Conservation (phyloP, 768 basidiomycete species). For the Pisolithus sp. region DNA sequence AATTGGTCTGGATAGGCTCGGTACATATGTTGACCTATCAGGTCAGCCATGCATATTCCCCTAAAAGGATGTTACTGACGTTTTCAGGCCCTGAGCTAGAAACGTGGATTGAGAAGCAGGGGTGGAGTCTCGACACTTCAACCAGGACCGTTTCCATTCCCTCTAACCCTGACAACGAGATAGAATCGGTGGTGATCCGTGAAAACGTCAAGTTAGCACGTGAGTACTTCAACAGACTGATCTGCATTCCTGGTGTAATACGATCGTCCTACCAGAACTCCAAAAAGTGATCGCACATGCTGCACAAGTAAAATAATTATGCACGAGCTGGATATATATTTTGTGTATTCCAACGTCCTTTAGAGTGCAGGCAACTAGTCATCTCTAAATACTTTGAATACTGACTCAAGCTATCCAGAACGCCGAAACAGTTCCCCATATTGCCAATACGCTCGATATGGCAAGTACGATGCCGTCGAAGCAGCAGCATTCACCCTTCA, state of each 20-base stretch:
- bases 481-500: conserved; percentile 42
- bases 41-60: conserved; percentile 33
- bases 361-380: not conserved
- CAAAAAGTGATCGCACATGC: conserved; percentile 72
- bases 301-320: conserved; percentile 41
- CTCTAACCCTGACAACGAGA: conserved; percentile 82
- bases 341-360: conserved; percentile 3
- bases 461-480: conserved; percentile 53
- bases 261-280: conserved; percentile 45
- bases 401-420: conserved; percentile 35
- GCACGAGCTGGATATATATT: conserved; percentile 2
- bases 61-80: not conserved
- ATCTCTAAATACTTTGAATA: not conserved
- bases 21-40: conserved; percentile 62
- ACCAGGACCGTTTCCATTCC: conserved; percentile 62
- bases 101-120: conserved; percentile 55
- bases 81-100: conserved; percentile 48
- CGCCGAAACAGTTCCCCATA: conserved; percentile 70
- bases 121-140: conserved; percentile 55
- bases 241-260: not conserved
- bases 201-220: conserved; percentile 78
- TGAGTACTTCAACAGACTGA: conserved; percentile 33
- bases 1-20: conserved; percentile 61
- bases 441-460: conserved; percentile 55
- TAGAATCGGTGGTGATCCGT: conserved; percentile 78